phyloP scores from a whole-genome alignment of 108 stramenopile genomes.

The Bacterosira constricta region DNA sequence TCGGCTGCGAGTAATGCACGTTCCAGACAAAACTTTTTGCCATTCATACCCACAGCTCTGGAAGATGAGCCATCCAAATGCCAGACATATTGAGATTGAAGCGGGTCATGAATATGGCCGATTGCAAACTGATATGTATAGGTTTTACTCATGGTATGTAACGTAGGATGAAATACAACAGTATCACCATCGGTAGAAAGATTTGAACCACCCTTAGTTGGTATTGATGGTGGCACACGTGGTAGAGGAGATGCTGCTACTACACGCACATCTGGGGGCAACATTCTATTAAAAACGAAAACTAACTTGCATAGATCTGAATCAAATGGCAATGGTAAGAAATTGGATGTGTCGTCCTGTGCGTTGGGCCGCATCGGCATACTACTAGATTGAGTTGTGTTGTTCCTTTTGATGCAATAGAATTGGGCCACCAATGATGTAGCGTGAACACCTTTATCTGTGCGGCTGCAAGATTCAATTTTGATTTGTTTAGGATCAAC shows the following conservation, averaged over 20 bases:
- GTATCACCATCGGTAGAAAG: neutral
- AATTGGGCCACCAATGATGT: slow-evolving; percentile 68
- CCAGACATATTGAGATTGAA: slow-evolving; percentile 55
- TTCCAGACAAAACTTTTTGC: slow-evolving; percentile 37
- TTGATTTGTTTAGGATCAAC: slow-evolving; percentile 61
- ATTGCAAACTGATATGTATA: slow-evolving; percentile 71
- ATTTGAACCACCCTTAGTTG: neutral
- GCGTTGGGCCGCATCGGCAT: slow-evolving; percentile 43
- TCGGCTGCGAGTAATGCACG: slow-evolving; percentile 33
- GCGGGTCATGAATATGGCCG: slow-evolving; percentile 71
- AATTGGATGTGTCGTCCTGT: slow-evolving; percentile 56
- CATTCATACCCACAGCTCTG: slow-evolving; percentile 51
- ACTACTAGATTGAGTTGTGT: neutral
- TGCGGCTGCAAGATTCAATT: slow-evolving; percentile 82
- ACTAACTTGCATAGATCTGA: slow-evolving; percentile 60
- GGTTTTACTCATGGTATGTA: slow-evolving; percentile 62
- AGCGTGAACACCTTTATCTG: slow-evolving; percentile 87
- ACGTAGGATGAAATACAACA: slow-evolving; percentile 74
- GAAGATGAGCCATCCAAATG: slow-evolving; percentile 56
- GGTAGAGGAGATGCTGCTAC: slow-evolving; percentile 59
- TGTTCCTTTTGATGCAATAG: slow-evolving; percentile 52
- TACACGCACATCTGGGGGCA: slow-evolving; percentile 70
- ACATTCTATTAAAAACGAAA: slow-evolving; percentile 79
- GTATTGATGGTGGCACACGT: slow-evolving; percentile 1
- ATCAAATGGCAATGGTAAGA: slow-evolving; percentile 67